Base-by-base conservation (phyloP, 306 rosid genomes). In the Phaseolus lunatus region DNA sequence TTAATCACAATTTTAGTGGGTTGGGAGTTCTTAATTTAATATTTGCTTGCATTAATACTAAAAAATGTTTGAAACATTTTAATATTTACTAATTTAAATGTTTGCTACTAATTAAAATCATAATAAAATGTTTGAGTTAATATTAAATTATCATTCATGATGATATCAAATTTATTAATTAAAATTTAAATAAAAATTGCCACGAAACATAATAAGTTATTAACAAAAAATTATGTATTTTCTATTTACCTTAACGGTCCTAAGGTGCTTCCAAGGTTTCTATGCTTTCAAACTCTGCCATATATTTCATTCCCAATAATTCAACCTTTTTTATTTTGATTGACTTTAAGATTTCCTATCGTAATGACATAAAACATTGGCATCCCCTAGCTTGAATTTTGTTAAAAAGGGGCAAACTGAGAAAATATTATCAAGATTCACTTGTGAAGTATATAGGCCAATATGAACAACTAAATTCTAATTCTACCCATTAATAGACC, bases 231-330 rank as follows among this genome's bases (percentile, higher is more conserved):
- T 26, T 9, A 15, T 66, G 24, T 58, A 5, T 68, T 78, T 81
- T 2, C 4, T 29, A 23, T 8, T 80, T 50, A 90, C 99, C 99
- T 92, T 89, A 62, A 90, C 90, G 26, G 97, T 95, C 8, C 97
- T 97, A 95, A 43, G 99, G 97, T 78, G 97, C 87, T 87, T 95
- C 99, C 77, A 95, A 82, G 82, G 68, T 86, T 47, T 69, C 59
- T 15, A 84, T 68, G 80, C 79, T 89, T 72, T 89, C 97, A 63
- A 87, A 86, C 41, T 91, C 97, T 73, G 45, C 97, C 97, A 92
- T 92, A 6, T 61, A 41, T 66, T 20, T 65, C 47, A 31, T 66
- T n/a, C 74, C 74, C 67, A 33, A n/a, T n/a, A n/a, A n/a, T n/a
- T n/a, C n/a, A n/a, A n/a, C n/a, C n/a, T n/a, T n/a, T n/a, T n/a